Conservation (phyloP, 441 rosid species). For the Erysimum cheiri region DNA sequence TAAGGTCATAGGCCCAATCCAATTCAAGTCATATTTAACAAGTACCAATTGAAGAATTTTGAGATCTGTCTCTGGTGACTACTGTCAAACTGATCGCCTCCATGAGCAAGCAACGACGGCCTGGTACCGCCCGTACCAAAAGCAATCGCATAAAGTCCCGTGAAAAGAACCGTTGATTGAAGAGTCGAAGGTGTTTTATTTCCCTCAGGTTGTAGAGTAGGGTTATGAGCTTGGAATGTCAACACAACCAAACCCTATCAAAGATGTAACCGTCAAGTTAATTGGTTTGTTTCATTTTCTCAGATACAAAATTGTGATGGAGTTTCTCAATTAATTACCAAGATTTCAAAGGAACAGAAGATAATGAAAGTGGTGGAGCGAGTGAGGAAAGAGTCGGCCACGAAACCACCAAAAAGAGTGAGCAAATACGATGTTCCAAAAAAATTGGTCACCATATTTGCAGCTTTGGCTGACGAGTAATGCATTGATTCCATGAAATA, state of each 20-base stretch:
- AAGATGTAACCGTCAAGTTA: background rate
- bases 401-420: constrained; percentile 56
- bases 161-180: constrained; percentile 50
- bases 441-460: constrained; percentile 62
- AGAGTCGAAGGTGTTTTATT: constrained; percentile 37
- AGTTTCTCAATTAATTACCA: constrained; percentile 44
- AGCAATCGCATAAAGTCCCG: constrained; percentile 54
- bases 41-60: constrained; percentile 63
- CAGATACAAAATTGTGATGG: background rate
- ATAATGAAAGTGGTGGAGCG: constrained; percentile 50
- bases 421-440: constrained; percentile 60
- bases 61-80: constrained; percentile 48
- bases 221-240: constrained; percentile 52
- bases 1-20: too few species aligned
- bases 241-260: constrained; percentile 56
- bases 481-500: constrained; percentile 55
- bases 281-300: too few species aligned
- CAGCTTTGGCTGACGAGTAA: constrained; percentile 56
- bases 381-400: constrained; percentile 58
- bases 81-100: constrained; percentile 60
- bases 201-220: constrained; percentile 43
- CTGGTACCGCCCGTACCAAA: constrained; percentile 56
- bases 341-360: constrained; percentile 46
- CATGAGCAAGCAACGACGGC: constrained; percentile 55
- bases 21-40: too few species aligned